Percentiles rank a stretch among this genome's conserved stretches.
phyloP scores from a whole-genome alignment of 1,139 yeast species.

The Lodderomyces parapsilosis region DNA sequence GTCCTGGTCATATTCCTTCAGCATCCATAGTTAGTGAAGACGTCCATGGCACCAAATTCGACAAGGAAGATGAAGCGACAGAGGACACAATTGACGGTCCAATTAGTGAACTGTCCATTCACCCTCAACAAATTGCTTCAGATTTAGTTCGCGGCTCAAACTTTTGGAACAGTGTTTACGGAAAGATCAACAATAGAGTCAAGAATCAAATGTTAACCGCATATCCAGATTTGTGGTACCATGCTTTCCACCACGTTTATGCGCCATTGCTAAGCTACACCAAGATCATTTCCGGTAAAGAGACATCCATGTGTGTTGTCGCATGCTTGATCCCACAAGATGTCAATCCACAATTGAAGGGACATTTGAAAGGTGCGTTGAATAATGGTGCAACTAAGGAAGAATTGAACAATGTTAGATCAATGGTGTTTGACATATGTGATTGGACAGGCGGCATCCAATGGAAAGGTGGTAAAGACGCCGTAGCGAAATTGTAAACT shows the following conservation, averaged over 20 bases:
- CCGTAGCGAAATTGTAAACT: constrained; percentile 56
- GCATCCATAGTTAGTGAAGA: constrained; percentile 44
- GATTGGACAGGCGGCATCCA: constrained; percentile 67
- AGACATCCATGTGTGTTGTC: constrained; percentile 75
- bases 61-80: constrained; percentile 15
- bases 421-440: constrained; percentile 63
- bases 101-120: constrained; percentile 31
- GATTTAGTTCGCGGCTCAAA: constrained; percentile 52
- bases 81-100: constrained; percentile 48
- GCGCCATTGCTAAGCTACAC: constrained; percentile 73
- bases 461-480: constrained; percentile 56
- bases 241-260: constrained; percentile 71
- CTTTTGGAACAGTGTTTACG: constrained; percentile 78
- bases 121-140: constrained; percentile 24
- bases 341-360: constrained; percentile 91
- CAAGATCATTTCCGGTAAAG: constrained; percentile 60
- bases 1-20: constrained; percentile 37
- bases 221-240: constrained; percentile 83
- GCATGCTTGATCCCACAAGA: constrained; percentile 88
- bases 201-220: constrained; percentile 66
- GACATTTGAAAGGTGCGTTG: constrained; percentile 82
- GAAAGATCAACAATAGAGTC: constrained; percentile 70
- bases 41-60: constrained; percentile 37
- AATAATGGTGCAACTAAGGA: constrained; percentile 73
- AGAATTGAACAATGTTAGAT: constrained; percentile 60